These are phyloP conservation scores for Penicillium sp. DNA, from an alignment of 2,329 filamentous ascomycete genomes.

Conservation along the genomic window DNA sequence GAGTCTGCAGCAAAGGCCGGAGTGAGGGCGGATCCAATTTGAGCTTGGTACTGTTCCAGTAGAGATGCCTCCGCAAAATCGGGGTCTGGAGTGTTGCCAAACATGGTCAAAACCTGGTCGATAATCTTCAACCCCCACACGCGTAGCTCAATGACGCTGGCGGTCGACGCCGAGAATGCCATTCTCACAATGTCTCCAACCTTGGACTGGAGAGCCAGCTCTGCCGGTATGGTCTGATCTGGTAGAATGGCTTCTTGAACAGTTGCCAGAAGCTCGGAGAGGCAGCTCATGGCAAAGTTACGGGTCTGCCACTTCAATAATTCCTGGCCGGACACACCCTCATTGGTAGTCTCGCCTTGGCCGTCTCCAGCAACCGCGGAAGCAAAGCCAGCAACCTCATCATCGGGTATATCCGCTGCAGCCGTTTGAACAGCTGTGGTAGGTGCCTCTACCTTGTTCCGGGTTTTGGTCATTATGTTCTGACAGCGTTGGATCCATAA, in stretches of 20 bases:
- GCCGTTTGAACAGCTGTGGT: slow-evolving; percentile 43
- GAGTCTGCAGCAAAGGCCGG: slow-evolving; percentile 95
- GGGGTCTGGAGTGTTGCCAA: slow-evolving; percentile 90
- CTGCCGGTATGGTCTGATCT: slow-evolving; percentile 74
- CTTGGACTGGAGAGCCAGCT: slow-evolving; percentile 73
- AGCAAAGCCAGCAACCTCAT: slow-evolving; percentile 94
- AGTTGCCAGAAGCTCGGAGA: slow-evolving; percentile 76
- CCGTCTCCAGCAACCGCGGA: slow-evolving; percentile 63
- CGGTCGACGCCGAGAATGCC: slow-evolving; percentile 95
- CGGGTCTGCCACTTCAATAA: slow-evolving; percentile 92
- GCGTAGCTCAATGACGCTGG: slow-evolving; percentile 82
- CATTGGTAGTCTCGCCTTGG: slow-evolving; percentile 54
- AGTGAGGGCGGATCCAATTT: slow-evolving; percentile 93
- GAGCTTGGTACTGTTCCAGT: slow-evolving; percentile 95
- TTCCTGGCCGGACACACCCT: slow-evolving; percentile 67
- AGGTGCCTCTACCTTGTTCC: slow-evolving; percentile 56
- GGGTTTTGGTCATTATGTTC: slow-evolving; percentile 81
- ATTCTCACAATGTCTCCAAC: slow-evolving; percentile 93
- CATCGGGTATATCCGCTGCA: slow-evolving; percentile 81
- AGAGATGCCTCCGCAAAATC: slow-evolving; percentile 97
- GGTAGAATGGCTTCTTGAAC: slow-evolving; percentile 75
- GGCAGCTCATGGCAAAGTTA: slow-evolving; percentile 86
- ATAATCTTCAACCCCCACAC: slow-evolving; percentile 93
- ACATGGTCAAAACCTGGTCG: slow-evolving; percentile 89
- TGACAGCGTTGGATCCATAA: slow-evolving; percentile 90